These are phyloP conservation scores for Trypanosoma mega DNA, from an alignment of 208 protist genomes.

Conservation along the genomic window DNA sequence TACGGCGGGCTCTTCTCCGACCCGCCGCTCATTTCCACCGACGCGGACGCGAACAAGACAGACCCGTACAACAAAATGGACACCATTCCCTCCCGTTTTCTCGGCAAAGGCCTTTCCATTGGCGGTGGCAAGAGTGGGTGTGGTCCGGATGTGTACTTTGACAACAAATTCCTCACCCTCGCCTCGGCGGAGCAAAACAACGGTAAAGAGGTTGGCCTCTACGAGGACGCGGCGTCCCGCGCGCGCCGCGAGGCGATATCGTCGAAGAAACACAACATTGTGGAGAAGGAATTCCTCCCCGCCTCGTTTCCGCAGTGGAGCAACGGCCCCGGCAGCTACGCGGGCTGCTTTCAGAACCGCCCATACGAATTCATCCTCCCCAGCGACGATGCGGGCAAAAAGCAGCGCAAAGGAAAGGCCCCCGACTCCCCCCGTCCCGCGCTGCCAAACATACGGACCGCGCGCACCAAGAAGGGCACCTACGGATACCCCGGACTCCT, in stretches of 20 bases:
- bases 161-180: constrained; percentile 76
- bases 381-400: constrained; percentile 46
- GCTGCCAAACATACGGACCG: constrained; percentile 85
- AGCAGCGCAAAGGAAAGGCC: constrained; percentile 19
- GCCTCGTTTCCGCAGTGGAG: constrained; percentile 67
- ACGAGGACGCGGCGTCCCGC: constrained; percentile 38
- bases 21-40: constrained; percentile 67
- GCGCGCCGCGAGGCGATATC: constrained; percentile 30
- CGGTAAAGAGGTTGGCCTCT: constrained; percentile 45
- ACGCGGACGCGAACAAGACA: constrained; percentile 67
- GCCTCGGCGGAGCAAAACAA: constrained; percentile 76
- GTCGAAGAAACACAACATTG: constrained; percentile 47
- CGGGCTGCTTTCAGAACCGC: constrained; percentile 75
- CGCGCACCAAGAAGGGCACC: constrained; percentile 76
- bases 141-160: constrained; percentile 60
- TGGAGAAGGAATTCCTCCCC: constrained; percentile 65
- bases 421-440: constrained; percentile 23
- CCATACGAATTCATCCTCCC: constrained; percentile 79
- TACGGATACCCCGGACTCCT: constrained; percentile 73
- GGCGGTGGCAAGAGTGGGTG: constrained; percentile 37
- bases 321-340: constrained; percentile 84
- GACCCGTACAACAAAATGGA: constrained; percentile 85
- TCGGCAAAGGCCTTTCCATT: constrained; percentile 73
- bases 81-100: constrained; percentile 72
- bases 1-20: constrained; percentile 88